Conservation (phyloP, 371 early-diverging fungal genomes). For the Mortierella sp. region DNA sequence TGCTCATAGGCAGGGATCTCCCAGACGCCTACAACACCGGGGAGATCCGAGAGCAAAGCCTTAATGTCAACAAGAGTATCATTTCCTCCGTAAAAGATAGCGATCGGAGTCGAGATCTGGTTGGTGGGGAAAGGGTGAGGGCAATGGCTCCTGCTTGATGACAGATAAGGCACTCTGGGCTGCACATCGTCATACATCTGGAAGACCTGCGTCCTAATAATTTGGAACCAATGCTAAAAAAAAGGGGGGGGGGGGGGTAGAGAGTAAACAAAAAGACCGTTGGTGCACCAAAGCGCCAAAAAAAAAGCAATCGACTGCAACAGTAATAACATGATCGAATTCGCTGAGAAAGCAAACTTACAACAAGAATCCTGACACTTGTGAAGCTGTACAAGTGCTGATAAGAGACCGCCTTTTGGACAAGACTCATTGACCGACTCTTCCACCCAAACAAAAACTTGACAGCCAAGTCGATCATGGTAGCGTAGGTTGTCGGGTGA, state of each 20-base stretch:
- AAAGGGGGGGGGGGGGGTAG: constrained; percentile 19
- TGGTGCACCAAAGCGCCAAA: too few relatives aligned
- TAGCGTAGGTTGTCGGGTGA: constrained; percentile 82
- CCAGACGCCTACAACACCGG: constrained; percentile 72
- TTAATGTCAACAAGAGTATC: constrained; percentile 89
- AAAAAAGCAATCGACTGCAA: too few relatives aligned
- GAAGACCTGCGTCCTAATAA: constrained; percentile 88
- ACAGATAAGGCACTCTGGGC: constrained; percentile 70
- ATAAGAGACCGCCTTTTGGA: constrained; percentile 86
- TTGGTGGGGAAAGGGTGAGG: constrained; percentile 83
- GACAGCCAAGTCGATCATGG: constrained; percentile 81
- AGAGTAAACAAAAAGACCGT: neutral
- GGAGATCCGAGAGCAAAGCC: constrained; percentile 70
- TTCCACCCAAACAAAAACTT: constrained; percentile 92
- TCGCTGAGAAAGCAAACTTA: constrained; percentile 44
- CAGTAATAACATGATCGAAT: too few relatives aligned
- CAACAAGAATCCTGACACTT: constrained; percentile 92
- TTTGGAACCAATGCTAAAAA: constrained; percentile 92
- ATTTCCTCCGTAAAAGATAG: constrained; percentile 91
- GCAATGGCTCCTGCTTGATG: constrained; percentile 65
- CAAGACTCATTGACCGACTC: constrained; percentile 77
- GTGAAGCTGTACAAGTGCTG: constrained; percentile 92
- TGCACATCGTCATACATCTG: constrained; percentile 96
- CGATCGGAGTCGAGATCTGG: constrained; percentile 88
- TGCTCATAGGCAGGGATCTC: constrained; percentile 84